Evolutionary conservation across 164 flowering plant genomes (phyloP), one percentile per base, ranked within the genome.

Genomic region (Sedum album): DNA sequence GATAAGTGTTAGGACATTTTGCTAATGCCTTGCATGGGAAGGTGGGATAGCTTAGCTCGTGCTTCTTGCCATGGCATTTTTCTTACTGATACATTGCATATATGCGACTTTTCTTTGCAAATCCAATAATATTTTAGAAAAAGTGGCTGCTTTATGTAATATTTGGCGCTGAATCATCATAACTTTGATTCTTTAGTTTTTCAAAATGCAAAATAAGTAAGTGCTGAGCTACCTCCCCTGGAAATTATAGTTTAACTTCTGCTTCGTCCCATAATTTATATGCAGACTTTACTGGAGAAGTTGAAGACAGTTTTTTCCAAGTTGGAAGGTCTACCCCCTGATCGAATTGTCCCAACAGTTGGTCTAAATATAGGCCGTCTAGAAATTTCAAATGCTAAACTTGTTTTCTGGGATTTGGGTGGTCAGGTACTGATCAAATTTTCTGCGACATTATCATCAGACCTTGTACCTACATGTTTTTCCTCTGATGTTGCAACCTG

Each of bases 351-450:
- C 74, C 98, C 98, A 9, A 93, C 98, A 35, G 98, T 93, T 66
- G 98, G 98, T 60, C 93, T 93, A 38, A 93, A 93, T 74, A 93
- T 93, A 73, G 97, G 97, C 48, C 93, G 97, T 14, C 73, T 91
- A 68, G 97, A 91, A 87, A 87, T 76, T 51, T 75, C 88, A 70
- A 93, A 88, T 66, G 62, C 87, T 61, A 93, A 93, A 71, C 94
- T 93, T 77, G 93, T 91, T 66, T 91, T 91, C 72, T 93, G 98
- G 98, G 98, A 93, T 75, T 83, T 93, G 66, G 98, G 98, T 73
- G 98, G 98, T 75, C 98, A 91, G 93, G 98, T 91, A 82, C 66
- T 78, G 68, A 38, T 64, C 67, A 31, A 67, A 33, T 23, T 53
- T 36, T 17, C n/a, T 17, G 1, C 18, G 31, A 25, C 9, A n/a